Evolutionary conservation across 225 moss, liverwort and hornwort species (phyloP).

Genomic region (Pseudisothecium myosuroides): DNA sequence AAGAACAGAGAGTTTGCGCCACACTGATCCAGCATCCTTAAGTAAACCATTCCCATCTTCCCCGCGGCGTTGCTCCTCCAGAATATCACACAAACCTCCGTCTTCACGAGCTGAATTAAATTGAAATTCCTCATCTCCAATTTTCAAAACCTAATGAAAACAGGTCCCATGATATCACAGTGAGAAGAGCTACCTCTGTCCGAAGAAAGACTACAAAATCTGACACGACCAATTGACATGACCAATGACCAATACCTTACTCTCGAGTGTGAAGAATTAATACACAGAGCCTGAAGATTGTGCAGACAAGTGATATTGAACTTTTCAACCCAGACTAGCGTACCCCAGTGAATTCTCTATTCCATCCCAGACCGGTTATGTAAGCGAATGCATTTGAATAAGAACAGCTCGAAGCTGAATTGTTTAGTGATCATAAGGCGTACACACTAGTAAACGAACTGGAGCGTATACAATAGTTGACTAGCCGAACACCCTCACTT

Average conservation of each 20-base stretch:
- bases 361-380: not conserved
- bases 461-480: not conserved
- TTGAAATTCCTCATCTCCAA: conserved; percentile 76
- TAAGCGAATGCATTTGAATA: not conserved
- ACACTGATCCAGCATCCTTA: conserved; percentile 79
- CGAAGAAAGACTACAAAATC: not conserved
- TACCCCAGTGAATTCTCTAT: not conserved
- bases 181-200: not conserved
- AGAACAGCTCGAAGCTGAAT: not conserved
- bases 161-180: not conserved
- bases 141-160: conserved; percentile 54
- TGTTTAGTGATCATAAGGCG: not conserved
- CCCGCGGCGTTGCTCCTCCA: conserved; percentile 78
- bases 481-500: not conserved
- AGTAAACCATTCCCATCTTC: conserved; percentile 89
- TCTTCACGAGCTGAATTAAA: conserved; percentile 85
- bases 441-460: not conserved
- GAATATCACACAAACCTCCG: conserved; percentile 79
- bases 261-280: not conserved
- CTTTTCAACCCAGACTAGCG: not conserved
- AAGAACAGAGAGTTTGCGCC: conserved; percentile 83
- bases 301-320: not conserved
- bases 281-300: not conserved
- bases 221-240: not conserved
- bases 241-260: not conserved